These are phyloP conservation scores for Cytospora piceicola DNA, from an alignment of 2,329 filamentous ascomycete genomes.

Conservation along the genomic window DNA sequence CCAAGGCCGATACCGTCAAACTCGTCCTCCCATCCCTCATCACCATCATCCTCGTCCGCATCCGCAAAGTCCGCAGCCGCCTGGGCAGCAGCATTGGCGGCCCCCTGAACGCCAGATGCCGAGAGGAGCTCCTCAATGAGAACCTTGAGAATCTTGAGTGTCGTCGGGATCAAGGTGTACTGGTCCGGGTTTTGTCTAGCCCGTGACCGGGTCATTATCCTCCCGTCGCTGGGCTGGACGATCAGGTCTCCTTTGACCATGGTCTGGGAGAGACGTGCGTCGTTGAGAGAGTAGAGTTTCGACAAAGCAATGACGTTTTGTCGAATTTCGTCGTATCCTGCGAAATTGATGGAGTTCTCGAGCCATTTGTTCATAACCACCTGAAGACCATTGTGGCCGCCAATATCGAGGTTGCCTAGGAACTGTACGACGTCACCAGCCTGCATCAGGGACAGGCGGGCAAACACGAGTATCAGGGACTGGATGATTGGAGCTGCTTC, in stretches of 20 bases:
- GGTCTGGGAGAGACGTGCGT: constrained; percentile 76
- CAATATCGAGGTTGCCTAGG: constrained; percentile 80
- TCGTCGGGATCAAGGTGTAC: constrained; percentile 84
- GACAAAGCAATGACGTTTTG: constrained; percentile 95
- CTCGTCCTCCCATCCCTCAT: constrained; percentile 90
- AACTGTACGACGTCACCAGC: constrained; percentile 92
- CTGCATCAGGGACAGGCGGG: constrained; percentile 81
- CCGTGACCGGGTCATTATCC: constrained; percentile 93
- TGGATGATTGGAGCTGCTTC: constrained; percentile 90
- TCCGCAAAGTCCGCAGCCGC: constrained; percentile 58
- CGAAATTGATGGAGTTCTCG: constrained; percentile 95
- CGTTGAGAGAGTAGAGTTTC: constrained; percentile 86
- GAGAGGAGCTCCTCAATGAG: constrained; percentile 89
- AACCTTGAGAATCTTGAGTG: constrained; percentile 95
- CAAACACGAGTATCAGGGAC: constrained; percentile 93
- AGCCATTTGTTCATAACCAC: constrained; percentile 95
- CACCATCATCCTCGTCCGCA: constrained; percentile 69
- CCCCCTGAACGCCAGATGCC: constrained; percentile 68
- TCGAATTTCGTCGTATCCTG: constrained; percentile 96
- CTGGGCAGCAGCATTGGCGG: constrained; percentile 65
- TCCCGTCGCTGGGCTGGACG: constrained; percentile 69
- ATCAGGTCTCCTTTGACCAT: constrained; percentile 92
- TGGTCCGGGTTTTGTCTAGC: constrained; percentile 87
- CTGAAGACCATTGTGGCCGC: constrained; percentile 78
- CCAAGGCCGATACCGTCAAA: constrained; percentile 77